A percentile compares a stretch with the other conserved stretches of the same genome.
phyloP scores from a whole-genome alignment of 257 asterid genomes.

The Rauvolfia tetraphylla region DNA sequence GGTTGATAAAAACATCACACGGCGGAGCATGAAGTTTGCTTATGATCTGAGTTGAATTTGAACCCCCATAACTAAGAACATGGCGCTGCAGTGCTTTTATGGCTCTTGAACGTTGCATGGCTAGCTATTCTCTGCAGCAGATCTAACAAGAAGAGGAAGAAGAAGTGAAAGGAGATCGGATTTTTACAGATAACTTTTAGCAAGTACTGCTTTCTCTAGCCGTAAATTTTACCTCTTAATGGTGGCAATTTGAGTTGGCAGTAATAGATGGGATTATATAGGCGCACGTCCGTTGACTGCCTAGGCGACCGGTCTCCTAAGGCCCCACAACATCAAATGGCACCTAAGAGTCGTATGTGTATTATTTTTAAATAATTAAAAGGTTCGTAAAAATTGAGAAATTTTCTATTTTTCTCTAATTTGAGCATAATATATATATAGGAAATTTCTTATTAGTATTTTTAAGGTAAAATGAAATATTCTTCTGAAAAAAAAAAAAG shows the following conservation, averaged over 20 bases:
- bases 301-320: no score
- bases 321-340: no score
- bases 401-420: no score
- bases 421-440: no score
- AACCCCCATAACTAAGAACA: constrained; percentile 1
- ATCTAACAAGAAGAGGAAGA: neutral
- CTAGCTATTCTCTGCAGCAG: neutral
- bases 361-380: no score
- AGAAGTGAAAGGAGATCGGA: neutral
- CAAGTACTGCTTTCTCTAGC: neutral
- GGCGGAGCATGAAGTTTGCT: constrained; percentile 6
- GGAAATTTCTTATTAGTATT: no score
- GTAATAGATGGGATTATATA: neutral
- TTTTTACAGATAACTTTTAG: neutral
- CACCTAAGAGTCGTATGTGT: no score
- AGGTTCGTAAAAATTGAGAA: no score
- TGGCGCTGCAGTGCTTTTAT: constrained; percentile 24
- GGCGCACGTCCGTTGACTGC: constrained; percentile 1
- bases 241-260: neutral
- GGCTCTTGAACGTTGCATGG: constrained; percentile 44
- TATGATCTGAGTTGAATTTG: constrained; percentile 7
- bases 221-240: neutral
- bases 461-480: no score
- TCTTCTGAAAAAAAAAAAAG: no score
- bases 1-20: constrained; percentile 58